These are phyloP conservation scores for Russula earlei DNA, from an alignment of 768 basidiomycete species.

Conservation along the genomic window DNA sequence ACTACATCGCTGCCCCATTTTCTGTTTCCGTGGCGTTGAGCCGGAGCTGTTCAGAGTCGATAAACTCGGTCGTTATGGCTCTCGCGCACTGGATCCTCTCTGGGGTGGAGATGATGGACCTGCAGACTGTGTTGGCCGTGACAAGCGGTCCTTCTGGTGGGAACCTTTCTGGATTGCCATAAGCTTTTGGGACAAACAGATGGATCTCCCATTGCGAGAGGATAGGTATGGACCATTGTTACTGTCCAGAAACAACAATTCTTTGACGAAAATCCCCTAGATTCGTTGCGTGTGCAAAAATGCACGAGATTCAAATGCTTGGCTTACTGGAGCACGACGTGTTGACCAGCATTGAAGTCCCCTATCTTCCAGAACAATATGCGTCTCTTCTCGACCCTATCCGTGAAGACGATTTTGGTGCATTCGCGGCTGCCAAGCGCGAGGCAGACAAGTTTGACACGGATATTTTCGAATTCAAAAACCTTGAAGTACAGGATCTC, in stretches of 20 bases:
- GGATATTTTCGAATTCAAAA: conserved; percentile 49
- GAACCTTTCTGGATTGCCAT: conserved; percentile 81
- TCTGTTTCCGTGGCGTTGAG: conserved; percentile 71
- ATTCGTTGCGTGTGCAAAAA: conserved; percentile 89
- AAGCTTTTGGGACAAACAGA: conserved; percentile 80
- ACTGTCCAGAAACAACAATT: not conserved
- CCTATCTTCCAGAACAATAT: conserved; percentile 49
- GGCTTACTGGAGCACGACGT: conserved; percentile 89
- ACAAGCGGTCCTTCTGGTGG: conserved; percentile 72
- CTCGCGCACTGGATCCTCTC: conserved; percentile 53
- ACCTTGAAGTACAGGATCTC: conserved; percentile 29
- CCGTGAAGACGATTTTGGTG: conserved; percentile 16
- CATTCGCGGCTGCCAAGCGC: conserved; percentile 28
- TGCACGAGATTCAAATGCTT: conserved; percentile 95
- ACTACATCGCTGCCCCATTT: conserved; percentile 86
- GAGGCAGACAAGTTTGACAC: conserved; percentile 70
- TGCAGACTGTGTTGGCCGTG: conserved; percentile 25
- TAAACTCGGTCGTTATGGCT: conserved; percentile 36
- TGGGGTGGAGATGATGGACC: conserved; percentile 61
- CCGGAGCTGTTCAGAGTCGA: conserved; percentile 38
- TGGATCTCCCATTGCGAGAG: conserved; percentile 71
- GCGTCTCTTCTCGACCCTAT: conserved; percentile 22
- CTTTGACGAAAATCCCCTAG: conserved; percentile 31
- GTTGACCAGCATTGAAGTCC: conserved; percentile 80
- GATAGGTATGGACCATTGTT: conserved; percentile 46